These are phyloP conservation scores for Suillus ampliporus DNA, from an alignment of 768 basidiomycete genomes.

Conservation along the genomic window DNA sequence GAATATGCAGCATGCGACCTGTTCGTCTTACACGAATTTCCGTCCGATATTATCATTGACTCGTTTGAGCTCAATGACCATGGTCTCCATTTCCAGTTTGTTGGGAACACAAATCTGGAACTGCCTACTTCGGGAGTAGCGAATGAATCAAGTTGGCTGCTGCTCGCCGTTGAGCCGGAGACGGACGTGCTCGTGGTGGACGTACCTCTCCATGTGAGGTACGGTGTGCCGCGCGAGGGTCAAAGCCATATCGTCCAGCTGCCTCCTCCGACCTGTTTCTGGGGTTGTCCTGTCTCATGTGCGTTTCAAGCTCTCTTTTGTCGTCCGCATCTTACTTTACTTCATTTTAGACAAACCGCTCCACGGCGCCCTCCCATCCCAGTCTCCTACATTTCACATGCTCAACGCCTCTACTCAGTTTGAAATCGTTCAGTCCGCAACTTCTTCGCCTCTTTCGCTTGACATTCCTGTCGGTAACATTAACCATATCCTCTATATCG, in stretches of 20 bases:
- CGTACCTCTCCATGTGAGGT: slow-evolving; percentile 52
- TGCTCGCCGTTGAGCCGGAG: slow-evolving; percentile 34
- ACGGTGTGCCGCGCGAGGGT: slow-evolving; percentile 36
- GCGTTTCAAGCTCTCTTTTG: slow-evolving; percentile 8
- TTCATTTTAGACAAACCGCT: slow-evolving; percentile 14
- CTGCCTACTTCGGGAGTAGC: slow-evolving; percentile 45
- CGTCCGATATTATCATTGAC: slow-evolving; percentile 49
- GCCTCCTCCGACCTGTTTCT: slow-evolving; percentile 36
- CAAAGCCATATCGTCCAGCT: slow-evolving; percentile 27
- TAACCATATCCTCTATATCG: slow-evolving; percentile 38
- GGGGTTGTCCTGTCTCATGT: slow-evolving; percentile 38
- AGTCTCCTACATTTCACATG: slow-evolving; percentile 29
- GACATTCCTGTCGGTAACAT: slow-evolving; percentile 42
- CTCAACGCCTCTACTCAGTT: slow-evolving; percentile 26
- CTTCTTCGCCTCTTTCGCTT: slow-evolving; percentile 11
- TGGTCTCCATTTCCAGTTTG: slow-evolving; percentile 39
- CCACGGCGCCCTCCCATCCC: slow-evolving; percentile 15
- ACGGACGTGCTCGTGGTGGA: slow-evolving; percentile 29
- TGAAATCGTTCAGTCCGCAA: slow-evolving; percentile 11
- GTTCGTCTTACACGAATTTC: slow-evolving; percentile 42
- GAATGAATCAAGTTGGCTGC: slow-evolving; percentile 28
- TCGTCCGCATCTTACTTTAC: not conserved
- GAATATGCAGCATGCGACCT: slow-evolving; percentile 30
- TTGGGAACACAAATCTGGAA: slow-evolving; percentile 48
- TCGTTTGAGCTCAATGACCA: slow-evolving; percentile 47